phyloP scores from a whole-genome alignment of 2,329 filamentous ascomycete genomes.

The Coniochaeta hoffmannii region DNA sequence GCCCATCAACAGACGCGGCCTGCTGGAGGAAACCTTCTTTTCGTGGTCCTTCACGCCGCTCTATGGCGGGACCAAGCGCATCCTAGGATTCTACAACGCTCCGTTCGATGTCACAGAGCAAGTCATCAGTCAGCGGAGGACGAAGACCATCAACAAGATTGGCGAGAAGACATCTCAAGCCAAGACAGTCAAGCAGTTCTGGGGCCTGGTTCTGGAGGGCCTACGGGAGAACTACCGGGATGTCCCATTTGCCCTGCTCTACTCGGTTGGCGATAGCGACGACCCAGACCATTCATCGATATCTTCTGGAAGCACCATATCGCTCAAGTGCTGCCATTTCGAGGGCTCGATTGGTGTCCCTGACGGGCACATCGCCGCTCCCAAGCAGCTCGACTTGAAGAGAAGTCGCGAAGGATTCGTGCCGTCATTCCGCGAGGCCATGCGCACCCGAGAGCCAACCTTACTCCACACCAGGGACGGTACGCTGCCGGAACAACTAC shows the following conservation, averaged over 20 bases:
- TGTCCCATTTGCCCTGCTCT: constrained; percentile 32
- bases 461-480: constrained; percentile 24
- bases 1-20: constrained; percentile 22
- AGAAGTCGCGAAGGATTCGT: constrained; percentile 25
- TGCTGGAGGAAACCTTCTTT: constrained; percentile 31
- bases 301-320: constrained; percentile 27
- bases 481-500: constrained; percentile 42
- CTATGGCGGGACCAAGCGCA: constrained; percentile 25
- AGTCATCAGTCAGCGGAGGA: constrained; percentile 24
- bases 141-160: constrained; percentile 24
- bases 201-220: constrained; percentile 22
- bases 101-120: constrained; percentile 28
- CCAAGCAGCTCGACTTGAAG: constrained; percentile 26
- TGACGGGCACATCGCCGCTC: constrained; percentile 22
- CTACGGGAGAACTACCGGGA: constrained; percentile 27
- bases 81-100: constrained; percentile 31
- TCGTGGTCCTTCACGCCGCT: constrained; percentile 30
- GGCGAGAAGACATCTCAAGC: constrained; percentile 22
- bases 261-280: constrained; percentile 30
- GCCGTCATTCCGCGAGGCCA: constrained; percentile 28
- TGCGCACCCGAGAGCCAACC: constrained; percentile 26
- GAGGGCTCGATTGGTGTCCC: constrained; percentile 28
- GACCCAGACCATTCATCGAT: constrained; percentile 26
- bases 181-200: constrained; percentile 26
- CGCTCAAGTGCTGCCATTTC: constrained; percentile 25